Base-by-base conservation (phyloP, 2,329 filamentous ascomycete species). In the Pseudopithomyces maydicus region DNA sequence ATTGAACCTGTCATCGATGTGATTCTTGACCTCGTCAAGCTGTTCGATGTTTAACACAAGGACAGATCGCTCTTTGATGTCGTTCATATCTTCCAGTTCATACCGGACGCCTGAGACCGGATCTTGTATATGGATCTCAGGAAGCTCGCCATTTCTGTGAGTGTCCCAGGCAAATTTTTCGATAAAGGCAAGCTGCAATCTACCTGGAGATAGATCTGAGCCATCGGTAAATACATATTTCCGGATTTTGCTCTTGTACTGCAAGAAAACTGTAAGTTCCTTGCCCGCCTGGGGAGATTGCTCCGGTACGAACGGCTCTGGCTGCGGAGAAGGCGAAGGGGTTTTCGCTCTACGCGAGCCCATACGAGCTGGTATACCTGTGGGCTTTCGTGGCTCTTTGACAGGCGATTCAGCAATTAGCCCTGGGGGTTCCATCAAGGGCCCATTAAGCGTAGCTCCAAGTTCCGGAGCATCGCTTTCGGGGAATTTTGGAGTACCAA, bases 91-190 rank as follows among this genome's bases (percentile, higher is more conserved):
- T 74, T 99, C 95, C 22, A 99, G 80, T 78, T 99, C 95, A 74
- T 99, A 94, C 15, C 95, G 89, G n/a, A 99, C 90, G 0, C 95
- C 95, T 8, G 95, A 98, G 2, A 97, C 85, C 0, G 93, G 90
- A 73, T 99, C 95, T 74, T 99, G 95, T 15, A 99, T 95, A 74
- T 99, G 97, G 15, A 99, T 98, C 68, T 99, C 95, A 0, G 95
- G 95, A 44, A 99, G 79, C 72, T 99, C 95, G 7, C 95, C 95
- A 68, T 97, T 96, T 58, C 92, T 90, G 67, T 98, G 93, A 0
- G 94, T 97, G 68, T 97, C 98, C 93, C 96, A 99, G 0, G 94
- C 95, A 72, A 99, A 99, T 74, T 97, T 99, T 66, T 99, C 95
- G 66, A 99, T 99, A 68, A 99, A 99, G 0, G 95, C 94, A 26